These are phyloP conservation scores for Kluyveromyces siamensis DNA, from an alignment of 805 yeast genomes.

Conservation along the genomic window DNA sequence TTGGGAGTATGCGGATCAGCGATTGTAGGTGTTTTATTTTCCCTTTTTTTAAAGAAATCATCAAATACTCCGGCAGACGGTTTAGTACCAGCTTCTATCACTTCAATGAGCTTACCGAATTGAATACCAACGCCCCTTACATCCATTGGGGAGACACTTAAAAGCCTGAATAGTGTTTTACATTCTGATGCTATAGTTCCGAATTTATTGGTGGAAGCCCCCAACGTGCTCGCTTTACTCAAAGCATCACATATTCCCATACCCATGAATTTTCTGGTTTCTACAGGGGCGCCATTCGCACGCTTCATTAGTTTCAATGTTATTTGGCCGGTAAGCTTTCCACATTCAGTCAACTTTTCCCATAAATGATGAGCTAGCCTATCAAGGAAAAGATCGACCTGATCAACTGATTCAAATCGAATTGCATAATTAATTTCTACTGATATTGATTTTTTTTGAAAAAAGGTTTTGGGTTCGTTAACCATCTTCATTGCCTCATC, in stretches of 20 bases:
- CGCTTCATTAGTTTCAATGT: constrained; percentile 60
- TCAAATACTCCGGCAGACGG: neutral
- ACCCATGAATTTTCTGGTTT: constrained; percentile 75
- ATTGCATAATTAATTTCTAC: constrained; percentile 92
- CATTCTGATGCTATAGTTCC: constrained; percentile 56
- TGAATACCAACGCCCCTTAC: constrained; percentile 74
- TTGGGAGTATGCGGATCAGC: constrained; percentile 2
- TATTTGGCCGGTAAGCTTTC: constrained; percentile 45
- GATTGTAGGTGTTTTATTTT: constrained; percentile 4
- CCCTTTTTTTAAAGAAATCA: neutral
- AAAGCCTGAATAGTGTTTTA: constrained; percentile 43
- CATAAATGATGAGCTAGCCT: constrained; percentile 52
- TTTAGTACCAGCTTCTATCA: constrained; percentile 21
- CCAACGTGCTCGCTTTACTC: constrained; percentile 50
- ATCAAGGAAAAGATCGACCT: constrained; percentile 56
- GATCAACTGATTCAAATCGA: constrained; percentile 49
- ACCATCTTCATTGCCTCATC: constrained; percentile 46
- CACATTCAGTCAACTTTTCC: constrained; percentile 38
- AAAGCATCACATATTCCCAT: constrained; percentile 69
- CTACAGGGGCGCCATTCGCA: constrained; percentile 57
- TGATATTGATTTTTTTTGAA: constrained; percentile 66
- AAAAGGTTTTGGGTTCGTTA: constrained; percentile 34
- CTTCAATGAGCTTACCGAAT: constrained; percentile 47
- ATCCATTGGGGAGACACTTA: constrained; percentile 56
- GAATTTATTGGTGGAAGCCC: constrained; percentile 48